Evolutionary conservation across 2,329 filamentous ascomycete genomes (phyloP).

Genomic region (Myriosclerotinia curreyana): DNA sequence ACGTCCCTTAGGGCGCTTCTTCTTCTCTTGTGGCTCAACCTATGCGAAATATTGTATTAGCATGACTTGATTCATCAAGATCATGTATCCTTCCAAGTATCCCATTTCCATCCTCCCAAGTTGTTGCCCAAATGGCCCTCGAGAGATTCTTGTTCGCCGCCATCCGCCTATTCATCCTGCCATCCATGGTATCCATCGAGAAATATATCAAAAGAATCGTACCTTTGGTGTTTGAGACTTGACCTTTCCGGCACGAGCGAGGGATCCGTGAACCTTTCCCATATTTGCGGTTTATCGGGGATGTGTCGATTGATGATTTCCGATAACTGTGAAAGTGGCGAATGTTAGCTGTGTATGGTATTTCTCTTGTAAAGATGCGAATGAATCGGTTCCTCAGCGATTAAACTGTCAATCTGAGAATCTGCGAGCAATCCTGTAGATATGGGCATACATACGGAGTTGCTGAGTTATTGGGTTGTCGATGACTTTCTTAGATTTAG

Average conservation of each 20-base stretch:
- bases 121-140: background rate
- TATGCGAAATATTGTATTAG: constrained; percentile 43
- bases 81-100: background rate
- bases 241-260: constrained; percentile 96
- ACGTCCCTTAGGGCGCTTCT: constrained; percentile 94
- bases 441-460: constrained; percentile 20
- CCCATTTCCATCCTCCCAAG: background rate
- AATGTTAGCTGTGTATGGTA: constrained; percentile 16
- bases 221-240: constrained; percentile 95
- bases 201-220: constrained; percentile 42
- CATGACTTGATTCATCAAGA: constrained; percentile 20
- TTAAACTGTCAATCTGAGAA: constrained; percentile 1
- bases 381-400: background rate
- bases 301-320: constrained; percentile 29
- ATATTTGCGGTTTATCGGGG: constrained; percentile 56
- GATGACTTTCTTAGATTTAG: background rate
- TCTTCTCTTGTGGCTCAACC: constrained; percentile 91
- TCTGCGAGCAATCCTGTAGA: constrained; percentile 5
- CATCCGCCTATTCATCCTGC: background rate
- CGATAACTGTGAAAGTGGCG: constrained; percentile 34
- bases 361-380: background rate
- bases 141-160: constrained; percentile 6
- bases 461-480: constrained; percentile 21
- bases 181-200: constrained; percentile 16
- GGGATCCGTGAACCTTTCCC: constrained; percentile 92